phyloP scores from a whole-genome alignment of 345 rosid species.

The Psidium friedrichsthalianum region DNA sequence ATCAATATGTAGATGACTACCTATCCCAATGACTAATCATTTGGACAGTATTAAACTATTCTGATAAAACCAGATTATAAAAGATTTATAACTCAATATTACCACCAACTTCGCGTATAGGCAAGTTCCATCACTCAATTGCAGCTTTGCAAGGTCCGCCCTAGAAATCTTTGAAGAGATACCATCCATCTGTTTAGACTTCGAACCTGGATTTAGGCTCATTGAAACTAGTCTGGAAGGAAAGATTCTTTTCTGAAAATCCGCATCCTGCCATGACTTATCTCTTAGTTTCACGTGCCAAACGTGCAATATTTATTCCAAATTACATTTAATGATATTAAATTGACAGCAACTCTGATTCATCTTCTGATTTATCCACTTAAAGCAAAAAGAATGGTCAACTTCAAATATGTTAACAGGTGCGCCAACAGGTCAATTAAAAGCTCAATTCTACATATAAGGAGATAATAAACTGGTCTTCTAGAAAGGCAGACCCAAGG shows the following conservation, averaged over 20 bases:
- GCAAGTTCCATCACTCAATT: conserved; percentile 58
- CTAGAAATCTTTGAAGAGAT: conserved; percentile 24
- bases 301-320: background rate
- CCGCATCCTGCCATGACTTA: conserved; percentile 42
- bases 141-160: conserved; percentile 61
- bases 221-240: conserved; percentile 64
- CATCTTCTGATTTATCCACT: background rate
- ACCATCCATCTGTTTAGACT: conserved; percentile 25
- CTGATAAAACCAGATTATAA: background rate
- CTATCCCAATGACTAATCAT: background rate
- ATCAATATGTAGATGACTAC: background rate
- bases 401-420: background rate
- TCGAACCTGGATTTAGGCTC: conserved; percentile 49
- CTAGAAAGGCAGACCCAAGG: background rate
- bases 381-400: background rate
- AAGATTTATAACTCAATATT: conserved; percentile 14
- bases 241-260: conserved; percentile 51
- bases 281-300: background rate
- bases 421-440: background rate
- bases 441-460: background rate
- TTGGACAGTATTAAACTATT: background rate
- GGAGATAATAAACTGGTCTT: background rate
- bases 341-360: background rate
- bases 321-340: background rate
- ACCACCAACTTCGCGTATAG: conserved; percentile 86